Evolutionary conservation across 23 red algal genomes (phyloP), one percentile per base, ranked within the genome.

Genomic region (Agarophyton chilense): DNA sequence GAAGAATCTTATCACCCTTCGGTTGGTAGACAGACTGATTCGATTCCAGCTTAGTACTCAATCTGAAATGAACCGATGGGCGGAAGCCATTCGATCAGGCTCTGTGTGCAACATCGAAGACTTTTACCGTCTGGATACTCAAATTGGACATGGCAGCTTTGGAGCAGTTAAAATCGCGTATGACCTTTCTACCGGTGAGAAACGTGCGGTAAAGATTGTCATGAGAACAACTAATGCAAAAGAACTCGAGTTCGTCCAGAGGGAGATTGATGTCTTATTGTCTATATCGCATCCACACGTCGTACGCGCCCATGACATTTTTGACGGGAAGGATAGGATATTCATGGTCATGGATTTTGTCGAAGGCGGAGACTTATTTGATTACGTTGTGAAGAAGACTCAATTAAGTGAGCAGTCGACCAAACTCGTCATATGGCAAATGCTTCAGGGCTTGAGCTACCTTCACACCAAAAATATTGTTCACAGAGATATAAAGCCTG

Each of bases 401-500:
- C 28, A 77, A 28, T 63, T 89, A 17, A 56, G 65, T 14, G 92
- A 95, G 54, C 34, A 51, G 4, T 57, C 83, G 43, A 62, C 92
- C 1, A 89, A 83, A 72, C 63, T 61, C 1, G 78, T 83, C 22
- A 74, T 95, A 0, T 84, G 84, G 87, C 92, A 95, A 46, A 78
- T 95, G 67, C 1, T 87, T 46, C 28, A 76, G 22, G 82, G 82
- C 16, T 17, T 94, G n/a, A 55, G 65, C 51, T 95, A 95, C 51
- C 53, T 95, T 17, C 92, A 95, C 43, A 17, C 24, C 1, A 79
- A 82, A 3, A 67, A 80, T 25, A 82, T 95, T 68, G 83, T 95
- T 1, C 92, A 95, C 74, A 49, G 92, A 63, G 92, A 95, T 33
- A 90, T 95, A 41, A 95, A 95, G 83, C 84, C 84, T 31, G 92